phyloP scores from a whole-genome alignment of 306 rosid genomes.

The Pyrus bretschneideri region DNA sequence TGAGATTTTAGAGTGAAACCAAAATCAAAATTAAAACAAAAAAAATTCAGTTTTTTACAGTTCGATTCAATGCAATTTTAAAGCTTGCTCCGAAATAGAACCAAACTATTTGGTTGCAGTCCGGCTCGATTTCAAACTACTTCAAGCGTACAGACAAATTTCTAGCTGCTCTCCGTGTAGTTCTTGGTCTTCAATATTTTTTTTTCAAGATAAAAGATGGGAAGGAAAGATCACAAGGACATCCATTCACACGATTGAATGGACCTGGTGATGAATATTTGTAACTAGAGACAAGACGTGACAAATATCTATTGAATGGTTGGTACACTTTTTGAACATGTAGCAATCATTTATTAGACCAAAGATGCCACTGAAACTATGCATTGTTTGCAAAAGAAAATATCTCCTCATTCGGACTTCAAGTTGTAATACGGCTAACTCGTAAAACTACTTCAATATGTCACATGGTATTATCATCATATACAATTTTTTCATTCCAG shows the following conservation, averaged over 20 bases:
- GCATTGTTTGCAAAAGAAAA: not conserved
- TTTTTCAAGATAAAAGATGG: not conserved
- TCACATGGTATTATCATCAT: not conserved
- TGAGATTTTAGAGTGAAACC: too few relatives aligned
- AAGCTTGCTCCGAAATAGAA: too few relatives aligned
- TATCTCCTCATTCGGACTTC: not conserved
- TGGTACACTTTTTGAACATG: not conserved
- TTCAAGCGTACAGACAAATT: too few relatives aligned
- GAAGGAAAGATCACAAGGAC: not conserved
- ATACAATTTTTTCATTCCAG: not conserved
- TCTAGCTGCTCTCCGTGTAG: too few relatives aligned
- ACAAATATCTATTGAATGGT: not conserved
- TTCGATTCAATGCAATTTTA: too few relatives aligned
- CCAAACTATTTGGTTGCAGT: too few relatives aligned
- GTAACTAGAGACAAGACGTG: not conserved
- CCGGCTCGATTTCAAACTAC: too few relatives aligned
- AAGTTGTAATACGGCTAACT: too few relatives aligned
- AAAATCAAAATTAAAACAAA: too few relatives aligned
- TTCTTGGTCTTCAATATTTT: not conserved
- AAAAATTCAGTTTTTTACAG: too few relatives aligned
- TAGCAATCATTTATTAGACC: not conserved
- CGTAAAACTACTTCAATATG: not conserved
- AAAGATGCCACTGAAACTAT: not conserved
- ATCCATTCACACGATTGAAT: not conserved
- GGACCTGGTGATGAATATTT: not conserved